Evolutionary conservation across 176 grass and related monocot species (phyloP).

Genomic region (Dendrocalamus sinicus): DNA sequence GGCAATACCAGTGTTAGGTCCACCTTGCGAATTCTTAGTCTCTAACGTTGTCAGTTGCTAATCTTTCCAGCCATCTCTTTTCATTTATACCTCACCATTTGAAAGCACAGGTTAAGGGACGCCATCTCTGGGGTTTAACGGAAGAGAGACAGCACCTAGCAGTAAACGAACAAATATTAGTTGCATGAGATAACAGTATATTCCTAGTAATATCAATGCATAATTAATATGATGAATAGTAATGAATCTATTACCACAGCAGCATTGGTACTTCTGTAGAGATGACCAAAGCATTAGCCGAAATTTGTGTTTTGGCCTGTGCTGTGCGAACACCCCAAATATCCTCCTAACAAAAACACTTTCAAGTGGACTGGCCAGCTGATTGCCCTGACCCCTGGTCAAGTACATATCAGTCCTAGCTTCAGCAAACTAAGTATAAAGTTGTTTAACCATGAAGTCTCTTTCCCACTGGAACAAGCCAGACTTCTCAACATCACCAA

Average conservation of each 20-base stretch:
- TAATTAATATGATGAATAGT: neutral
- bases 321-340: neutral
- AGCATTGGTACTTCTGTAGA: neutral
- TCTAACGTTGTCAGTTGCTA: neutral
- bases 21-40: neutral
- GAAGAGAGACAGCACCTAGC: neutral
- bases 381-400: neutral
- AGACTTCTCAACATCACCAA: conserved; percentile 53
- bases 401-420: neutral
- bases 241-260: neutral
- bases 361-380: neutral
- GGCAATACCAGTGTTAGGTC: neutral
- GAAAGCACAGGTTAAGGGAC: no score
- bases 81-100: no score
- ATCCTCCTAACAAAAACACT: neutral
- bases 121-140: no score
- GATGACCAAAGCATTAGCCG: neutral
- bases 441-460: conserved; percentile 34
- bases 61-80: neutral
- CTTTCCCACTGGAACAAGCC: conserved; percentile 68
- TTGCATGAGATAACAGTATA: no score
- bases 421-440: conserved; percentile 11
- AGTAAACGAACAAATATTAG: neutral
- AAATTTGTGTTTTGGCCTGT: neutral
- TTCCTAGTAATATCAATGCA: neutral